Evolutionary conservation across 2,329 filamentous ascomycete genomes (phyloP).

Genomic region (Clarireedia monteithiana): DNA sequence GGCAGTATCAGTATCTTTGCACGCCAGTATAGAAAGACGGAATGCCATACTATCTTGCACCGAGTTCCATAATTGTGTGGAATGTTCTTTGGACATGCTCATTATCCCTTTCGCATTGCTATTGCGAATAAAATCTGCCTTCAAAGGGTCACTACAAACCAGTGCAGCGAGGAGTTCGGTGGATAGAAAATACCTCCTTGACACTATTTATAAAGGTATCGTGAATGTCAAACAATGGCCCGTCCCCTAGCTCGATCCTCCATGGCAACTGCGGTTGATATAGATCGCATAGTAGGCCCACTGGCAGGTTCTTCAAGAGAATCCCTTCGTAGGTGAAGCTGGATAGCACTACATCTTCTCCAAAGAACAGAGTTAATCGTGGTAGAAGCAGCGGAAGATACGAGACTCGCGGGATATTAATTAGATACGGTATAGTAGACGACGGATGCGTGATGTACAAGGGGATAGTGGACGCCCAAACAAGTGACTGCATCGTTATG

Average conservation of each 20-base stretch:
- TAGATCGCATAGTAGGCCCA: constrained; percentile 62
- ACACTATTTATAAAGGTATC: constrained; percentile 63
- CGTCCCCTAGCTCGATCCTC: constrained; percentile 50
- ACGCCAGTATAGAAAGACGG: background rate
- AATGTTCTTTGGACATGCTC: constrained; percentile 61
- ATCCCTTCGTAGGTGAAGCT: constrained; percentile 59
- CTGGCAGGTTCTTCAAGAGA: constrained; percentile 61
- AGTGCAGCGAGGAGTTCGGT: background rate
- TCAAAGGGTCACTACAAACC: background rate
- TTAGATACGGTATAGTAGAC: constrained; percentile 31
- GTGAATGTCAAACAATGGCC: constrained; percentile 44
- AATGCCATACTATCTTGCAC: constrained; percentile 47
- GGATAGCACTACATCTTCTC: constrained; percentile 27
- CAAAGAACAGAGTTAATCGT: constrained; percentile 58
- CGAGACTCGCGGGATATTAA: constrained; percentile 56
- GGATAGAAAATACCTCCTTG: constrained; percentile 43
- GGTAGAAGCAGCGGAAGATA: constrained; percentile 61
- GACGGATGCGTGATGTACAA: constrained; percentile 28
- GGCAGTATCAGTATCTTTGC: background rate
- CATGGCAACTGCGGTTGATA: constrained; percentile 50
- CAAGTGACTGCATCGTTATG: constrained; percentile 24
- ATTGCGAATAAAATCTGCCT: constrained; percentile 56
- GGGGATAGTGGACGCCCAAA: constrained; percentile 29
- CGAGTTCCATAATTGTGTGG: constrained; percentile 56
- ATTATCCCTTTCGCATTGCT: constrained; percentile 66